Evolutionary conservation across 2,329 filamentous ascomycete genomes (phyloP).

Genomic region (Aquanectria penicillioides): DNA sequence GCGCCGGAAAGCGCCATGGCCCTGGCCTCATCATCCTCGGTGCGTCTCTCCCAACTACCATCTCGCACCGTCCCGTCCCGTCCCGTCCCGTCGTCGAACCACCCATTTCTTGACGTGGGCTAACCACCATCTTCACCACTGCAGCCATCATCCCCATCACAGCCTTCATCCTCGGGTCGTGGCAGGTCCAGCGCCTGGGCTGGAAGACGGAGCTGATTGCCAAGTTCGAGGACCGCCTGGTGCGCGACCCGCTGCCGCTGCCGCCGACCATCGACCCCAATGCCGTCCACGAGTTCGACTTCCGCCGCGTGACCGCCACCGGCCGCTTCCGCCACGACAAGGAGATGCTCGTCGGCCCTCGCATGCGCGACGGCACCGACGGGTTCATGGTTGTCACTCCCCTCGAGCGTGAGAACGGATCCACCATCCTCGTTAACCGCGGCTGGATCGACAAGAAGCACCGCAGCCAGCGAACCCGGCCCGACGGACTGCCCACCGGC

Average conservation of each 20-base stretch:
- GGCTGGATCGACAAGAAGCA: constrained; percentile 91
- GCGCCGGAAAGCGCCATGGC: constrained; percentile 77
- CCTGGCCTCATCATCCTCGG: constrained; percentile 82
- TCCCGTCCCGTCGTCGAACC: not conserved
- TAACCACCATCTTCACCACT: not conserved
- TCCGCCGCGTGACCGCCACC: constrained; percentile 80
- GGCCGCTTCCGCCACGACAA: constrained; percentile 85
- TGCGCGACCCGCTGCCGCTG: constrained; percentile 85
- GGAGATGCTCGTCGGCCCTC: constrained; percentile 95
- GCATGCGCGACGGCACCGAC: constrained; percentile 87
- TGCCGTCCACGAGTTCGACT: constrained; percentile 91
- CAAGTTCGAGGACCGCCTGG: constrained; percentile 89
- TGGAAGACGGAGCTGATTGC: constrained; percentile 96
- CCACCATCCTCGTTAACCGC: constrained; percentile 85
- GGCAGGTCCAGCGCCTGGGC: constrained; percentile 91
- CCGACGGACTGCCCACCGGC: constrained; percentile 72
- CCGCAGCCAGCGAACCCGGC: constrained; percentile 71
- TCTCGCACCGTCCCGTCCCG: not conserved
- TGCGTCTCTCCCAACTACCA: constrained; percentile 53
- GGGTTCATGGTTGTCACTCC: constrained; percentile 94
- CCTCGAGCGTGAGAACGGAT: constrained; percentile 74
- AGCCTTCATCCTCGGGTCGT: constrained; percentile 88
- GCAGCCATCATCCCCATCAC: constrained; percentile 87
- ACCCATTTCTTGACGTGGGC: not conserved
- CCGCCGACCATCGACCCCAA: constrained; percentile 83